Evolutionary conservation across 352 stramenopile species (phyloP), one percentile per base, ranked within the genome.

Genomic region (Phytophthora litchii): DNA sequence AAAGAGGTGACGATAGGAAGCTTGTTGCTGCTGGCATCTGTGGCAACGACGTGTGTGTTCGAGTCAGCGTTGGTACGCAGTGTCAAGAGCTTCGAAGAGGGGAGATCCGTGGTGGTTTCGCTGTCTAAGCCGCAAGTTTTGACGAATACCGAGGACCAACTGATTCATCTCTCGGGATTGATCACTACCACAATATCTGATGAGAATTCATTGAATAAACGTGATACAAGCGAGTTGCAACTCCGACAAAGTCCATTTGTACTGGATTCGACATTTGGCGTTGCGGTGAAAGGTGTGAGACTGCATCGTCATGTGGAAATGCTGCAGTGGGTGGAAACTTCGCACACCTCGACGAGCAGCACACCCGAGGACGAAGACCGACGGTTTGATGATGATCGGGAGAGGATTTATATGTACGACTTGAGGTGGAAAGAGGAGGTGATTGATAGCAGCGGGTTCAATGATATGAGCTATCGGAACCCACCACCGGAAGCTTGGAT

Each of bases 251-350:
- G 62, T 38, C 76, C 84, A 7, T 80, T 86, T 49, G 82, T 89
- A 32, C 14, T 90, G 52, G 84, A 93, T 20, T 37, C 66, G 2
- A 46, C 52, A 11, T 92, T 93, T 56, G 82, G 80, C 12, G 62
- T 93, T 37, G 80, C 78, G 0, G 78, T 66, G 29, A 80, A 84
- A n/a, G 84, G 84, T 10, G 80, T 92, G 52, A 70, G 70, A 13
- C 66, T 93, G 25, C 62, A 84, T 37, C 78, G 84, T 0, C 65
- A 65, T 5, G 84, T 93, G 43, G 82, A 93, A 60, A 93, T 92
- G 84, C 54, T 91, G 42, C 84, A 93, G 57, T 93, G 84, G 84
- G 80, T 92, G 25, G 84, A 93, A 45, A 90, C 78, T 17, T 80
- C 70, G 11, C 80, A 92, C 66, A 80, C 69, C 10, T 80, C 70